Base-by-base conservation (phyloP, 768 basidiomycete genomes). In the Boletellus sp. region DNA sequence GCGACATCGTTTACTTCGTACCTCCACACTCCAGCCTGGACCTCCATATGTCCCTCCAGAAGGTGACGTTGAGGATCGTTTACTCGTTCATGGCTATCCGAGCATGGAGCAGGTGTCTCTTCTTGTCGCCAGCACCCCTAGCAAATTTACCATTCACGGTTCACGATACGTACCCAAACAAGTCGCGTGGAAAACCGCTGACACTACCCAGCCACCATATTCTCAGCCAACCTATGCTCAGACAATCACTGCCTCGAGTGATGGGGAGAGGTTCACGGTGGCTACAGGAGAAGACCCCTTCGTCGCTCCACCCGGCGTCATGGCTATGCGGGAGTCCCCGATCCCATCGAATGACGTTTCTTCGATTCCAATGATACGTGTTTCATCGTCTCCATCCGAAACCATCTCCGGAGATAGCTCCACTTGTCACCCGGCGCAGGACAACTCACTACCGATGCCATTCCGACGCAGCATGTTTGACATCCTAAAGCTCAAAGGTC, bases 31-130 rank as follows among this genome's bases (percentile, higher is more conserved):
- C 38, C 20, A 61, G 24, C 46, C 60, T 23, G 65, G 65, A 19
- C 62, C 67, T 24, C 62, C 60, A 11, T 68, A 69, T 26, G 45
- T 23, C 26, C 54, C 62, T 4, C 54, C 51, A n/a, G 63, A 48
- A 42, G 51, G 48, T 2, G 62, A 58, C 23, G 38, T 48, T 3
- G 54, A 62, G 26, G 56, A 52, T 24, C 47, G 22, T 15, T 34
- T 59, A 8, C 52, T 55, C 26, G 47, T 54, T n/a, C 48, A 55
- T 16, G 50, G 34, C 24, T 35, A 46, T 3, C 56, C 54, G n/a
- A 65, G 64, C 19, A 67, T 60, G 60, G 65, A 69, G 19, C 53
- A 62, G 4, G 67, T 60, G 6, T 50, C 62, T 5, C 58, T 65
- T 26, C 56, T 58, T 40, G 50, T 58, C 20, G 54, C 50, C 3